Evolutionary conservation across 1,284 basidiomycete genomes (phyloP).

Genomic region (Boletellus deceptivus): DNA sequence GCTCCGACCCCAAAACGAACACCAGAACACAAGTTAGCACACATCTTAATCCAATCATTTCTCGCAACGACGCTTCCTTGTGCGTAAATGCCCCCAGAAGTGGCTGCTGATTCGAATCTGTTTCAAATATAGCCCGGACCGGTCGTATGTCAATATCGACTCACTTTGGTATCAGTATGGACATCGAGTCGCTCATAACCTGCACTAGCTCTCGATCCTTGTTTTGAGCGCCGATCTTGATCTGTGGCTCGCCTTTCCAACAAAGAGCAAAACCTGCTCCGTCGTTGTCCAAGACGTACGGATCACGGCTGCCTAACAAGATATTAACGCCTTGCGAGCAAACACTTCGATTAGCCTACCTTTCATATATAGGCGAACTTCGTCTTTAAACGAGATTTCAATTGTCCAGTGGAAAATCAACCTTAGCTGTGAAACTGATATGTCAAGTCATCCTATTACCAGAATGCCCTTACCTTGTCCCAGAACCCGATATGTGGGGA

Average conservation of each 20-base stretch:
- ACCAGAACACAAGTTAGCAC: constrained; percentile 84
- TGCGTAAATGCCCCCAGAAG: constrained; percentile 12
- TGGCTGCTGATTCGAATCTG: constrained; percentile 23
- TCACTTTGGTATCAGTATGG: constrained; percentile 83
- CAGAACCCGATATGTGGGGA: constrained; percentile 91
- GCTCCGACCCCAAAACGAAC: constrained; percentile 92
- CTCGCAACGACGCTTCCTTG: constrained; percentile 22
- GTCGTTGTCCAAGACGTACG: constrained; percentile 69
- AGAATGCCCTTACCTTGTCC: constrained; percentile 65
- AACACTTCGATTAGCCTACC: constrained; percentile 43
- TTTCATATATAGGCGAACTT: constrained; percentile 83
- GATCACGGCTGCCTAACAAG: constrained; percentile 75
- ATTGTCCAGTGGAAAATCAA: constrained; percentile 84
- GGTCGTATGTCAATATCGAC: constrained; percentile 1
- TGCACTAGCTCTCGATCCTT: constrained; percentile 81
- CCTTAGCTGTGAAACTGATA: constrained; percentile 54
- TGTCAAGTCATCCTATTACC: background rate
- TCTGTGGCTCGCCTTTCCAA: constrained; percentile 77
- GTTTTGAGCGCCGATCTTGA: constrained; percentile 76
- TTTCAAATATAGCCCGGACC: constrained; percentile 2
- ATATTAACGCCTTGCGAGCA: constrained; percentile 15
- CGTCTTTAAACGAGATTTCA: constrained; percentile 69
- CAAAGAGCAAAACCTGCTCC: constrained; percentile 90
- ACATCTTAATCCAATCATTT: constrained; percentile 51
- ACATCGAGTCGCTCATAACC: constrained; percentile 77